Percentiles rank a stretch among this genome's conserved stretches.
phyloP scores from a whole-genome alignment of 2,329 filamentous ascomycete genomes.

The Sarocladium oryzae region DNA sequence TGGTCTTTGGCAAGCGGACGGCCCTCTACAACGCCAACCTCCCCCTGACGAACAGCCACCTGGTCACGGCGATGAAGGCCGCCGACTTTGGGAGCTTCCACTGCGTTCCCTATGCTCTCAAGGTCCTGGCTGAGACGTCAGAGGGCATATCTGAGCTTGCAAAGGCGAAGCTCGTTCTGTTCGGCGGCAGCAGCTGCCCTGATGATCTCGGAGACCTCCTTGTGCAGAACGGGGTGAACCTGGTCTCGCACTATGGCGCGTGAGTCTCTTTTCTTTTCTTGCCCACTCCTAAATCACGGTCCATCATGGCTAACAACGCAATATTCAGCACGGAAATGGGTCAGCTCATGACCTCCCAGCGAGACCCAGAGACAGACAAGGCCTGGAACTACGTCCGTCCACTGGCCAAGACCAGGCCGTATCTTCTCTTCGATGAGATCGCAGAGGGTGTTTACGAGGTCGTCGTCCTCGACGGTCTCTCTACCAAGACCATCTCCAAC shows the following conservation, averaged over 20 bases:
- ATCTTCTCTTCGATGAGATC: slow-evolving; percentile 10
- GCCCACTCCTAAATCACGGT: slow-evolving; percentile 20
- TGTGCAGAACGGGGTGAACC: slow-evolving; percentile 43
- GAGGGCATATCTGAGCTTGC: slow-evolving; percentile 42
- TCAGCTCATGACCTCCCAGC: slow-evolving; percentile 20
- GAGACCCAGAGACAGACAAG: slow-evolving; percentile 17
- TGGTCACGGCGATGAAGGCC: slow-evolving; percentile 23
- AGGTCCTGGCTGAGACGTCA: slow-evolving; percentile 51
- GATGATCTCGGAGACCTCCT: slow-evolving; percentile 49
- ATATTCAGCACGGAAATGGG: slow-evolving; percentile 21
- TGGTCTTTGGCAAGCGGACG: slow-evolving; percentile 43
- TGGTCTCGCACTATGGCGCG: slow-evolving; percentile 50
- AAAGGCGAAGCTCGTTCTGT: slow-evolving; percentile 44
- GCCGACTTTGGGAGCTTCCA: slow-evolving; percentile 43
- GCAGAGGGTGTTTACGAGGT: slow-evolving; percentile 28
- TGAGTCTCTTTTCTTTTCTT: slow-evolving; percentile 23
- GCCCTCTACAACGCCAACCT: slow-evolving; percentile 48
- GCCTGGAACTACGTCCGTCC: slow-evolving; percentile 24
- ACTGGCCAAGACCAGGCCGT: slow-evolving; percentile 9
- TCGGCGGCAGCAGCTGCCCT: slow-evolving; percentile 49
- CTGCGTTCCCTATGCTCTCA: slow-evolving; percentile 56
- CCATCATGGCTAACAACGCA: slow-evolving; percentile 18
- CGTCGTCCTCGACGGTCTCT: slow-evolving; percentile 28
- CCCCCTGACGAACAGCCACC: slow-evolving; percentile 43
- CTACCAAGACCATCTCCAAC: slow-evolving; percentile 18